Evolutionary conservation across 1,139 yeast genomes (phyloP).

Genomic region (Diutina neorugosa): DNA sequence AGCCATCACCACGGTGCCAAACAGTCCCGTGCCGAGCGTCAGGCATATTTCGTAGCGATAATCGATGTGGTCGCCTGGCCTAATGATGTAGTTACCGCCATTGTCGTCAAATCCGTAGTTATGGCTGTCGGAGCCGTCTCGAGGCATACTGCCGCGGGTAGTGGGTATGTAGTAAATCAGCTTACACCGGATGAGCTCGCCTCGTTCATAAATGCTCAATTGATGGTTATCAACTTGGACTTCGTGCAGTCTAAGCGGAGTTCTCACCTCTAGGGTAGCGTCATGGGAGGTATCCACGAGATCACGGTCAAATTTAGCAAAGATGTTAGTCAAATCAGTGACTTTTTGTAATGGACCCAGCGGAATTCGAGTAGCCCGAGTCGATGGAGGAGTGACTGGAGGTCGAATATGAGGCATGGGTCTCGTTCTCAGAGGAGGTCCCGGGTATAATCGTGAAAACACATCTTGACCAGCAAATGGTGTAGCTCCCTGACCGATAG

Average conservation of each 20-base stretch:
- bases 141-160: constrained; percentile 26
- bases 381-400: not conserved
- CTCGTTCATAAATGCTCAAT: constrained; percentile 38
- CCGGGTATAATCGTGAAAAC: not conserved
- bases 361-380: constrained; percentile 5
- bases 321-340: not conserved
- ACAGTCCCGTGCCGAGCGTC: constrained; percentile 67
- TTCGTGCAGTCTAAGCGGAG: constrained; percentile 7
- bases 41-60: constrained; percentile 56
- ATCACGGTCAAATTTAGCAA: not conserved
- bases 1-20: constrained; percentile 70
- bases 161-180: constrained; percentile 28
- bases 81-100: constrained; percentile 48
- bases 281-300: not conserved
- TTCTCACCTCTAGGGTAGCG: not conserved
- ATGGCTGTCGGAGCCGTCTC: constrained; percentile 18
- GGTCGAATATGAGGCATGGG: not conserved
- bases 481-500: not conserved
- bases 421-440: constrained; percentile 1
- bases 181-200: constrained; percentile 33
- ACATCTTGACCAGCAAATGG: not conserved
- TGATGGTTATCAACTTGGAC: constrained; percentile 5
- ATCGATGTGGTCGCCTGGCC: constrained; percentile 60
- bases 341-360: constrained; percentile 5
- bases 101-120: constrained; percentile 71